These are phyloP conservation scores for Neurospora sp. DNA, from an alignment of 495 filamentous ascomycete species.

Conservation along the genomic window DNA sequence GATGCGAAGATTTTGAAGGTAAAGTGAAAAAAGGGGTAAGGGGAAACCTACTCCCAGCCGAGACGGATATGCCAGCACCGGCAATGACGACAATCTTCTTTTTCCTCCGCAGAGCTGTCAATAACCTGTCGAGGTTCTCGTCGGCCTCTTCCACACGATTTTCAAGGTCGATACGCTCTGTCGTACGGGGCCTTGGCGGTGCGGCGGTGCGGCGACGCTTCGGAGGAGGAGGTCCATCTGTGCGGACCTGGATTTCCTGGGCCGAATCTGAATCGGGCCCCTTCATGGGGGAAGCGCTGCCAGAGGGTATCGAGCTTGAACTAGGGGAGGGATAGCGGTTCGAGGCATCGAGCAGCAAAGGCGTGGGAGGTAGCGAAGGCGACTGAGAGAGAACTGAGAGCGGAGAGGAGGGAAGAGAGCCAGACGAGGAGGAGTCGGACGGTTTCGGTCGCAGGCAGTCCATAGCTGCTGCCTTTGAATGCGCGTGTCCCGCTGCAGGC, in stretches of 20 bases:
- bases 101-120: constrained; percentile 72
- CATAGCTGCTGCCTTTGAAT: constrained; percentile 12
- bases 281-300: constrained; percentile 34
- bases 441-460: constrained; percentile 13
- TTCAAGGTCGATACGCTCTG: constrained; percentile 64
- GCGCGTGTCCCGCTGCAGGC: not conserved
- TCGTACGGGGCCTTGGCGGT: constrained; percentile 61
- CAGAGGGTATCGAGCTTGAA: constrained; percentile 24
- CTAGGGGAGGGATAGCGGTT: constrained; percentile 34
- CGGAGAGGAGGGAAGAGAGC: constrained; percentile 38
- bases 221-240: constrained; percentile 53
- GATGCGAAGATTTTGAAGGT: not conserved
- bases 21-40: not conserved
- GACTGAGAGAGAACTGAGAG: constrained; percentile 42
- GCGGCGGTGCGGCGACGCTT: constrained; percentile 61
- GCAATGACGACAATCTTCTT: constrained; percentile 95
- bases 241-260: constrained; percentile 41
- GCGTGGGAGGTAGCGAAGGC: constrained; percentile 43
- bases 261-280: constrained; percentile 18
- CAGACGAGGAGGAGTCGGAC: constrained; percentile 16
- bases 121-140: constrained; percentile 52
- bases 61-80: constrained; percentile 91
- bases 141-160: constrained; percentile 36
- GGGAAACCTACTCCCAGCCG: constrained; percentile 74
- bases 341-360: constrained; percentile 27